Conservation (phyloP, 208 protist genomes). For the Wallacemonas rigidus region DNA sequence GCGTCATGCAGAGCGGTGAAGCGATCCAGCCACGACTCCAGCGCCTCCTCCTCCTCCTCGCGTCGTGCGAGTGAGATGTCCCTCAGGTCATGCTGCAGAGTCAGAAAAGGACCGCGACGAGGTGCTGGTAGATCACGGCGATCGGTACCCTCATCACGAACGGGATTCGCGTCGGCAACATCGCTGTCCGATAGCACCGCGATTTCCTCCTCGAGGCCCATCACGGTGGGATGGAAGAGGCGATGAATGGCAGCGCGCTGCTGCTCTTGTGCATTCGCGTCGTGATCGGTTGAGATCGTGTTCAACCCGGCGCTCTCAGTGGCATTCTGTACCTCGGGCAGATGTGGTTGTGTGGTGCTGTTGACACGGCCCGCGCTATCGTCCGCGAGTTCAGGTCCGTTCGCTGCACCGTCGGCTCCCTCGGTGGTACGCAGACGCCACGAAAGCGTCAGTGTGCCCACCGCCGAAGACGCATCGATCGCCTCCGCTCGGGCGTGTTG, state of each 20-base stretch:
- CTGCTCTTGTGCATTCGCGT: neutral
- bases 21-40: constrained; percentile 15
- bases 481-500: no score
- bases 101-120: neutral
- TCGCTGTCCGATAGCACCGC: neutral
- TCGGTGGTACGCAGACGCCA: neutral
- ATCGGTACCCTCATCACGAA: no score
- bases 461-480: neutral
- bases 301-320: no score
- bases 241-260: neutral
- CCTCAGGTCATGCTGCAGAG: constrained; percentile 4
- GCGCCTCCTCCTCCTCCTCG: neutral
- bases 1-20: constrained; percentile 3
- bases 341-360: no score
- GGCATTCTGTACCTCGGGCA: no score
- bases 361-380: no score
- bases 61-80: neutral
- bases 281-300: no score
- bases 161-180: neutral
- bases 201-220: neutral
- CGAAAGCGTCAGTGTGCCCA: neutral
- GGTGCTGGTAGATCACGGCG: neutral
- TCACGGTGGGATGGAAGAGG: neutral
- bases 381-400: no score
- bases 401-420: neutral